These are phyloP conservation scores for Fusarium sp. DNA, from an alignment of 2,329 filamentous ascomycete species.

Conservation along the genomic window DNA sequence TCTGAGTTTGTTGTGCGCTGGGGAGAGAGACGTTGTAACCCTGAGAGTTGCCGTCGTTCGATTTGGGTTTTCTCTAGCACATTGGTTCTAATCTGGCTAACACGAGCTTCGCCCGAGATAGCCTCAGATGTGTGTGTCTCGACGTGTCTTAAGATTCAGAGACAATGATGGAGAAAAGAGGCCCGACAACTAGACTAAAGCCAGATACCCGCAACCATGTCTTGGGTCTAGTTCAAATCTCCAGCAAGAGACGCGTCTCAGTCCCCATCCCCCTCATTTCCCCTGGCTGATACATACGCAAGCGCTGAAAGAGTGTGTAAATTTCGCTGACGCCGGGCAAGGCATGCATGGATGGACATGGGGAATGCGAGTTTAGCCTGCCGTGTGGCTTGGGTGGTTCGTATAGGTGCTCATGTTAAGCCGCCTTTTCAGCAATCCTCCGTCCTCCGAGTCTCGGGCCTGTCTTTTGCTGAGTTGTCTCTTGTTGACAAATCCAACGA, in stretches of 20 bases:
- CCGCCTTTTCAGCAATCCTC: neutral
- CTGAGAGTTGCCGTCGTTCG: neutral
- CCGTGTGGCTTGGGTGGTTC: conserved; percentile 11
- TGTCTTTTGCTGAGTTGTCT: neutral
- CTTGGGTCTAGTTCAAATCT: conserved; percentile 5
- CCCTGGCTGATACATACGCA: conserved; percentile 3
- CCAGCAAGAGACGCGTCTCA: conserved; percentile 18
- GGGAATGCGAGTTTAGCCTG: conserved; percentile 10
- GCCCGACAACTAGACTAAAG: conserved; percentile 5
- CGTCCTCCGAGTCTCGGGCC: neutral
- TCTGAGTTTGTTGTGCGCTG: neutral
- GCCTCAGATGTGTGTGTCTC: neutral
- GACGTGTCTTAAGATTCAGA: neutral
- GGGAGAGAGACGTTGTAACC: neutral
- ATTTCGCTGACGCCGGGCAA: neutral
- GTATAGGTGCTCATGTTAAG: neutral
- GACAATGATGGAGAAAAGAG: conserved; percentile 24
- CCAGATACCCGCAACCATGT: conserved; percentile 25
- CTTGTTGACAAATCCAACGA: neutral
- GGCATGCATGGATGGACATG: neutral
- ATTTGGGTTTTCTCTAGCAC: neutral
- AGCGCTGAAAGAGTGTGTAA: neutral
- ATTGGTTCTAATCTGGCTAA: neutral
- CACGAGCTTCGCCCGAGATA: neutral
- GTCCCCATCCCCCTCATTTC: conserved; percentile 12